Base-by-base conservation (phyloP, 768 basidiomycete species). In the Nidula microcarpa region DNA sequence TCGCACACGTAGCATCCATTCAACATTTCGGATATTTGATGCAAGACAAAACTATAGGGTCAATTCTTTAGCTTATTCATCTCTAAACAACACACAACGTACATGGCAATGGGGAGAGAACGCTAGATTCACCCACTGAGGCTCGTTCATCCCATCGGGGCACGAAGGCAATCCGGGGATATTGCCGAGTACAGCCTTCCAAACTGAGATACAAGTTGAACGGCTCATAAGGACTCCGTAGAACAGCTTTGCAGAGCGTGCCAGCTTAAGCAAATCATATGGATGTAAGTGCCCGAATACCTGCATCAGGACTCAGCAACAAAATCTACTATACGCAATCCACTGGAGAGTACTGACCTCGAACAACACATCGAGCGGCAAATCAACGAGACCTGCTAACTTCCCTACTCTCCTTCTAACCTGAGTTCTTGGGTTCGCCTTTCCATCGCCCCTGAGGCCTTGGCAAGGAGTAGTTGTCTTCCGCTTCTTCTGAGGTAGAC, bases 31-130 rank as follows among this genome's bases (percentile, higher is more conserved):
- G 23, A 23, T 23, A 3, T 23, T 23, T 23, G 23, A 3, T 3
- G 23, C 23, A 23, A 23, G 23, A 23, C 23, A 23, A 23, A 23
- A 23, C 23, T 23, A 23, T 23, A 23, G 23, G 23, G 23, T 23
- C 23, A 23, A 23, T 23, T 23, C 23, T 23, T 23, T 23, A 23
- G 23, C 23, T 23, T 23, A 23, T 23, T 23, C 23, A 23, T 23
- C 23, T 23, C 23, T 23, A 23, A 23, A 23, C 23, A 23, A 23
- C 23, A 23, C 23, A 3, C 11, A 30, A 16, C 70, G 58, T 58
- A 80, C 83, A 65, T 81, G 75, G 53, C 82, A 85, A 59, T 74
- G 71, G 3, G 73, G 74, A 50, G 75, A 77, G 53, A 79, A 85
- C 10, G 68, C 70, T 33, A 85, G 72, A 56, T 80, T 77, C 5